phyloP scores from a whole-genome alignment of 768 basidiomycete genomes.

The Boletales sp. region DNA sequence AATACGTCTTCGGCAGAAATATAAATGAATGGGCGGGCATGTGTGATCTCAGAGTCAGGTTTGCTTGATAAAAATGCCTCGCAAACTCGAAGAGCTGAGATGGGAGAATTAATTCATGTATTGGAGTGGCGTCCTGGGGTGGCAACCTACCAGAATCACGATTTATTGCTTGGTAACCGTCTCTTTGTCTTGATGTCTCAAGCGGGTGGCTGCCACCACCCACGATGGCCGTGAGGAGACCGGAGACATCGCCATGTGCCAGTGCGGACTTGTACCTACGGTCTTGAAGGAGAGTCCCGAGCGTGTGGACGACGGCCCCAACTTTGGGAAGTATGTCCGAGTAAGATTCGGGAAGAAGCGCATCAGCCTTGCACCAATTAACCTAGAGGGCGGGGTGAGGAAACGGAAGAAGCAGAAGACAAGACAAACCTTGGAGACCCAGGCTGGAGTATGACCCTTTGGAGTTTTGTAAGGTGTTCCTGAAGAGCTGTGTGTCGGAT shows the following conservation, averaged over 20 bases:
- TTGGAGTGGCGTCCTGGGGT: constrained; percentile 1
- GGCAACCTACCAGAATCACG: constrained; percentile 75
- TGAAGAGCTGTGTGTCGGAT: constrained; percentile 58
- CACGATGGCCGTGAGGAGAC: constrained; percentile 46
- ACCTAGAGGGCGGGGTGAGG: constrained; percentile 48
- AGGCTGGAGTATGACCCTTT: constrained; percentile 87
- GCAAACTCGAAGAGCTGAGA: constrained; percentile 67
- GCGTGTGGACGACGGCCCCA: constrained; percentile 86
- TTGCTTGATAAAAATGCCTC: constrained; percentile 62
- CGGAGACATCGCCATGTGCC: constrained; percentile 51
- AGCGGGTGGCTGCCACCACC: constrained; percentile 56
- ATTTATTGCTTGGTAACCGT: constrained; percentile 79
- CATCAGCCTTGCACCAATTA: constrained; percentile 82
- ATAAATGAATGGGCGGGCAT: constrained; percentile 76
- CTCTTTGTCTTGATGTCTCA: constrained; percentile 31
- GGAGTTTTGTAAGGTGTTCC: constrained; percentile 82
- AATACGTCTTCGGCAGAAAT: constrained; percentile 88
- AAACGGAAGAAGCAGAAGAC: neutral
- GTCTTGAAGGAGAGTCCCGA: constrained; percentile 86
- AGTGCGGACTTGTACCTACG: constrained; percentile 76
- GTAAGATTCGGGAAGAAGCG: constrained; percentile 74
- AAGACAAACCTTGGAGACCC: constrained; percentile 66
- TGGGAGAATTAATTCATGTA: constrained; percentile 5
- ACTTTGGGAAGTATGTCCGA: constrained; percentile 59
- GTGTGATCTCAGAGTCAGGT: constrained; percentile 27